Evolutionary conservation across 2,329 filamentous ascomycete genomes (phyloP), one percentile per base, ranked within the genome.

Genomic region (Ilyonectria mors-panacis): DNA sequence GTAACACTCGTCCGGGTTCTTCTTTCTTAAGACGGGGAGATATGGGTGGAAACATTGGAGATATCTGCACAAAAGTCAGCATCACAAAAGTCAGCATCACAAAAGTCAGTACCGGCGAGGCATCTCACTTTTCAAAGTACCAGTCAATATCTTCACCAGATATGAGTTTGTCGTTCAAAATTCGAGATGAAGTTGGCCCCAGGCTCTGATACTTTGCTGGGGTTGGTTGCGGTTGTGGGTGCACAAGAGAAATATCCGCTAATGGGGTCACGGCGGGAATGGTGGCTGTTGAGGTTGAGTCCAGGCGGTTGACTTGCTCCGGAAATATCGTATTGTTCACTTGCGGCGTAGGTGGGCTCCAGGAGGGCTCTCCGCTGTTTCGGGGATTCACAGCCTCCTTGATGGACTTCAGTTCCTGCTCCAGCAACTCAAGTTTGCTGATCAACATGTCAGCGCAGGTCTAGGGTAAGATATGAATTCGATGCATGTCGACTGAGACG

Each of bases 391-490:
- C 86, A 50, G 82, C 85, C 69, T 87, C 82, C 71, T 87, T 87
- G 72, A 88, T 88, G 73, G 79, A 85, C 68, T 81, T 83, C n/a
- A 88, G 82, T 73, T 88, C 86, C 66, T 86, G 84, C 57, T 85
- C 86, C 5, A 88, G 79, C 67, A 86, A 84, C 69, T 89, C 87
- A 3, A 89, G 79, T 73, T 89, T 88, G 71, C 87, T 88, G 53
- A 51, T 26, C n/a, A 7, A 28, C 10, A 13, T 17, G 65, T 72
- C 55, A 73, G 68, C 45, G 62, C 19, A 21, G 10, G 47, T 67
- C 17, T 59, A 50, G 54, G 65, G 65, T 53, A 54, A 45, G 19
- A 10, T n/a, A 3, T 1, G 23, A 54, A 39, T 45, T 30, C 15
- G 3, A 33, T 6, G 10, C 56, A 35, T 44, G 5, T 23, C 3